Conservation (phyloP, 2,329 filamentous ascomycete species). For the Penicillium corylophilum region DNA sequence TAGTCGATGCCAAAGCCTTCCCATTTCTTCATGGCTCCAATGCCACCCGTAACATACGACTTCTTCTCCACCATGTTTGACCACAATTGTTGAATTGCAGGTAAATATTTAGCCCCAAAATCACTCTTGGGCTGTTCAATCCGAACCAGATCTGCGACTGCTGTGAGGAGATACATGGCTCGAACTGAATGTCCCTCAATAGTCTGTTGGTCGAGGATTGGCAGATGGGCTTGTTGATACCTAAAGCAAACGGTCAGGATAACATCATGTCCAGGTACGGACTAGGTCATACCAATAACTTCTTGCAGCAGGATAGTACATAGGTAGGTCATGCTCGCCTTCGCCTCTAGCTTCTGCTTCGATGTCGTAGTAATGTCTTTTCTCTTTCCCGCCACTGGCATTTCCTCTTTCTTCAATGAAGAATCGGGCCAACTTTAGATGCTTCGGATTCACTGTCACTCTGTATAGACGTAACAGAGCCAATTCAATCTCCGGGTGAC, state of each 20-base stretch:
- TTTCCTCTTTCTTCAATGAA: slow-evolving; percentile 61
- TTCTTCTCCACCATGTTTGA: slow-evolving; percentile 61
- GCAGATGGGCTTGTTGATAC: slow-evolving; percentile 58
- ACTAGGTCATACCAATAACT: slow-evolving; percentile 37
- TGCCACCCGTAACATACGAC: slow-evolving; percentile 63
- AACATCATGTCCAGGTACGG: background rate
- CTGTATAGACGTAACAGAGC: slow-evolving; percentile 49
- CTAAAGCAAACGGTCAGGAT: slow-evolving; percentile 5
- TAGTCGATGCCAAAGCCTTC: slow-evolving; percentile 62
- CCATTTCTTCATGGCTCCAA: slow-evolving; percentile 59
- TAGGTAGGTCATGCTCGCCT: slow-evolving; percentile 47
- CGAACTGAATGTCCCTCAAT: slow-evolving; percentile 62
- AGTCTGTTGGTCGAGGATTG: slow-evolving; percentile 54
- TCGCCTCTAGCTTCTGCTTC: slow-evolving; percentile 55
- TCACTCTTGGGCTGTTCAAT: slow-evolving; percentile 33
- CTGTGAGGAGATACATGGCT: slow-evolving; percentile 61
- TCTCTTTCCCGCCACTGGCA: slow-evolving; percentile 46
- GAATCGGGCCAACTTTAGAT: slow-evolving; percentile 53
- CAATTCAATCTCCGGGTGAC: slow-evolving; percentile 58
- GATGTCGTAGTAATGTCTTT: slow-evolving; percentile 55
- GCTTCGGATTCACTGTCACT: slow-evolving; percentile 38
- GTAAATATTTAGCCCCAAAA: slow-evolving; percentile 31
- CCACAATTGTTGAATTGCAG: slow-evolving; percentile 54
- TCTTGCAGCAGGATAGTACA: slow-evolving; percentile 46
- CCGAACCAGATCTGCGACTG: slow-evolving; percentile 55